phyloP scores from a whole-genome alignment of 1,139 yeast species.

The Magnusiomyces fungicola region DNA sequence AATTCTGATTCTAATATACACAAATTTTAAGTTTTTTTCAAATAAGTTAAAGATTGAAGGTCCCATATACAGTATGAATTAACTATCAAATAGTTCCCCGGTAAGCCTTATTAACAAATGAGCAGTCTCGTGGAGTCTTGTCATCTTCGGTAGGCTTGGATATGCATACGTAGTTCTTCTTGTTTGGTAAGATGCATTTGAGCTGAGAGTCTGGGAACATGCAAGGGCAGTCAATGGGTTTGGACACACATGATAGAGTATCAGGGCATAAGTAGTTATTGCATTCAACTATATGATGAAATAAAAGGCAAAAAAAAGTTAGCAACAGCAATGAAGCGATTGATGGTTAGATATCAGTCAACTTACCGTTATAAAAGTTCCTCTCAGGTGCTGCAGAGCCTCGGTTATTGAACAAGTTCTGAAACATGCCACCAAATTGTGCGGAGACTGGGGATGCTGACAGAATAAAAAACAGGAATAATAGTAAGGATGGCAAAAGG shows the following conservation, averaged over 20 bases:
- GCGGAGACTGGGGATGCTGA: slow-evolving; percentile 19
- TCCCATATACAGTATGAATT: no score
- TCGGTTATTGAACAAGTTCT: slow-evolving; percentile 31
- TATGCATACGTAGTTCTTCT: slow-evolving; percentile 61
- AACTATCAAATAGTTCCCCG: slow-evolving; percentile 33
- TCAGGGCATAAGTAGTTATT: slow-evolving; percentile 72
- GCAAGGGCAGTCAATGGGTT: slow-evolving; percentile 76
- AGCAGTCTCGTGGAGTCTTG: slow-evolving; percentile 32
- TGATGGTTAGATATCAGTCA: slow-evolving; percentile 17
- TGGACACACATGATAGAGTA: slow-evolving; percentile 67
- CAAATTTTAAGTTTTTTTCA: no score
- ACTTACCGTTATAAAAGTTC: slow-evolving; percentile 21
- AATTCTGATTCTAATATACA: not conserved
- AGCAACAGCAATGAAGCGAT: not conserved
- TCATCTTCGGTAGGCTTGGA: slow-evolving; percentile 54
- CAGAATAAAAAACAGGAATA: not conserved
- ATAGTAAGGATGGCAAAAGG: no score
- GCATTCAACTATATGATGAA: slow-evolving; percentile 39
- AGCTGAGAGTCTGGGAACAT: slow-evolving; percentile 79
- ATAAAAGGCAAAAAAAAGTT: not conserved
- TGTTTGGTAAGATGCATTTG: slow-evolving; percentile 69
- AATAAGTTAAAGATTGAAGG: no score
- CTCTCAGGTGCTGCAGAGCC: slow-evolving; percentile 12
- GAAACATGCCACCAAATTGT: slow-evolving; percentile 32
- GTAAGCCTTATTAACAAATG: slow-evolving; percentile 37